phyloP scores from a whole-genome alignment of 805 yeast species.

The Zygotorulaspora florentina region DNA sequence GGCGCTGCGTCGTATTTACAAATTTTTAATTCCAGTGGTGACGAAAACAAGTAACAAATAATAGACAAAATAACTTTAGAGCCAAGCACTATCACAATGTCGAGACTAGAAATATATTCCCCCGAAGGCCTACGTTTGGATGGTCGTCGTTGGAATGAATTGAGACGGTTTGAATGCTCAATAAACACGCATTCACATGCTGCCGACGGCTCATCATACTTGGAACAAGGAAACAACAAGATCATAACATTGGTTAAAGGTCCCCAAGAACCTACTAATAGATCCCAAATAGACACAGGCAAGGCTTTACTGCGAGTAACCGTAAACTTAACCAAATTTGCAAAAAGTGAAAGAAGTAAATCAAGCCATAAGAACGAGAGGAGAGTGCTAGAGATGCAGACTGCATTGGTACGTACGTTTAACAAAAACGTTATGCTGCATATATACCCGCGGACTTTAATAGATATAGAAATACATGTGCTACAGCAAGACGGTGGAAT shows the following conservation, averaged over 20 bases:
- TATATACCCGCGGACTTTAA: conserved; percentile 77
- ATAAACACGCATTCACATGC: conserved; percentile 85
- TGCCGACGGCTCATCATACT: conserved; percentile 87
- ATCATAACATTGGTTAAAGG: conserved; percentile 83
- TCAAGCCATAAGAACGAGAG: conserved; percentile 60
- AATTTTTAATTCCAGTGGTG: background rate
- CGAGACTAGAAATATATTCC: conserved; percentile 77
- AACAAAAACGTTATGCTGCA: conserved; percentile 68
- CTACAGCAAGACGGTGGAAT: conserved; percentile 89
- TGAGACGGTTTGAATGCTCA: conserved; percentile 73
- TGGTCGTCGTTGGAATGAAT: conserved; percentile 93
- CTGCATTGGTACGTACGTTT: conserved; percentile 64
- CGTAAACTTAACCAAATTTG: conserved; percentile 74
- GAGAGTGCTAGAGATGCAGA: conserved; percentile 61
- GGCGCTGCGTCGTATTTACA: background rate
- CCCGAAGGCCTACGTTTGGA: conserved; percentile 93
- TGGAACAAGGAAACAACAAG: conserved; percentile 89
- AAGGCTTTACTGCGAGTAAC: conserved; percentile 59
- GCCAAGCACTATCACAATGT: conserved; percentile 36
- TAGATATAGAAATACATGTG: conserved; percentile 71
- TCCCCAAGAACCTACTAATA: conserved; percentile 73
- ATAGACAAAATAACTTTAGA: background rate
- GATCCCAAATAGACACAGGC: conserved; percentile 48
- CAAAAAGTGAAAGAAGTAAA: conserved; percentile 70
- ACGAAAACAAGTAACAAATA: background rate